Conservation (phyloP, 2,329 filamentous ascomycete genomes). For the Monosporascus sp. region DNA sequence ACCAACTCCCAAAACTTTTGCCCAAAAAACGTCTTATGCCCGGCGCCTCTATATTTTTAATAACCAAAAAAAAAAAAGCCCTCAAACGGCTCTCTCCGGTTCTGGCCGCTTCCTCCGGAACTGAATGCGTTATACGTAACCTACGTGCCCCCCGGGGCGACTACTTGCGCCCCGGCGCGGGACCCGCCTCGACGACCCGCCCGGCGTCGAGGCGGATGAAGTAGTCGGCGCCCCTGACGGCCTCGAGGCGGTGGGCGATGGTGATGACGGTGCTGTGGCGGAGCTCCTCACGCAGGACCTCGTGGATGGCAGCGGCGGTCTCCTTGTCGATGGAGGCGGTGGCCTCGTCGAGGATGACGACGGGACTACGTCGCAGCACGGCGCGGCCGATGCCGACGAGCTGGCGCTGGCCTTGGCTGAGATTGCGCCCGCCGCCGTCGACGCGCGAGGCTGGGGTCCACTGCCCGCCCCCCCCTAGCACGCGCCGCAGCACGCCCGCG, state of each 20-base stretch:
- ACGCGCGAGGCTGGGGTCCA: constrained; percentile 47
- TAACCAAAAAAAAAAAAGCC: no score
- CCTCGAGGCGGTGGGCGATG: constrained; percentile 61
- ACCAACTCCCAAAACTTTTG: no score
- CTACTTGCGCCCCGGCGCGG: constrained; percentile 5
- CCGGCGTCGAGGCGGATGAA: constrained; percentile 50
- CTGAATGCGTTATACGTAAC: no score
- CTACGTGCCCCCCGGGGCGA: no score
- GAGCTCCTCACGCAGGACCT: constrained; percentile 51
- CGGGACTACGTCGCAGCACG: constrained; percentile 53
- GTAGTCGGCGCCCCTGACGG: constrained; percentile 54
- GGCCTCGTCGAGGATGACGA: constrained; percentile 61
- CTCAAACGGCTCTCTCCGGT: no score
- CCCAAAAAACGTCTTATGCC: no score
- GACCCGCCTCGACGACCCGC: constrained; percentile 44
- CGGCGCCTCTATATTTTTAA: no score
- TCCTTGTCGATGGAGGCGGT: constrained; percentile 58
- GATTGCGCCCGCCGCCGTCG: constrained; percentile 55
- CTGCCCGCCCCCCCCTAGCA: constrained; percentile 40
- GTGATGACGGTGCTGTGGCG: constrained; percentile 56
- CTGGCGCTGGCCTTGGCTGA: constrained; percentile 59
- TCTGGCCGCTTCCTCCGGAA: no score
- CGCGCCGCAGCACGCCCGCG: constrained; percentile 49
- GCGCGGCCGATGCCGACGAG: constrained; percentile 57
- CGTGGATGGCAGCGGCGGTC: constrained; percentile 54